Conservation (phyloP, 2,329 filamentous ascomycete genomes). For the Juglanconis sp. region DNA sequence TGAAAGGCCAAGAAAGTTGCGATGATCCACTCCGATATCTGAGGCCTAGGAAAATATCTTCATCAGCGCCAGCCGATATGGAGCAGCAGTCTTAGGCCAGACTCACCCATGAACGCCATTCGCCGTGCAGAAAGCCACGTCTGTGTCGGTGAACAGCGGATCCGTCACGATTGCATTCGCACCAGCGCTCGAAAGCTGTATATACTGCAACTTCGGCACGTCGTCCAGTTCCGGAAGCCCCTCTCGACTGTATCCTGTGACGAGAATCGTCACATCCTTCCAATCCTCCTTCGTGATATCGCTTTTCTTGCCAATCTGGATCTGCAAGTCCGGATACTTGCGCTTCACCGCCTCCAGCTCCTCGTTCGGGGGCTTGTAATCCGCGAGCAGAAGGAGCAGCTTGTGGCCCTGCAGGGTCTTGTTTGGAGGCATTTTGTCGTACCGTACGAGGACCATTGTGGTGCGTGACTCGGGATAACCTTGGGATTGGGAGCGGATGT, state of each 20-base stretch:
- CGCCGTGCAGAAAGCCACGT: constrained; percentile 50
- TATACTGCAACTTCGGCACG: constrained; percentile 47
- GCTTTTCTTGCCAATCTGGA: constrained; percentile 31
- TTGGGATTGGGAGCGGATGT: not conserved
- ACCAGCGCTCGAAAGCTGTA: constrained; percentile 54
- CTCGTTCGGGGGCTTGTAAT: constrained; percentile 27
- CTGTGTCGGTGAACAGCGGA: constrained; percentile 47
- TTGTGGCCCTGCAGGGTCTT: constrained; percentile 45
- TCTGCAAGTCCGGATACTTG: constrained; percentile 42
- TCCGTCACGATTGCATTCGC: constrained; percentile 46
- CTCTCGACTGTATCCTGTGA: constrained; percentile 35
- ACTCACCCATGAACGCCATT: constrained; percentile 57
- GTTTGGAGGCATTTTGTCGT: constrained; percentile 25
- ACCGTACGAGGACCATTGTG: constrained; percentile 10
- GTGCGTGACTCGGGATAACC: not conserved
- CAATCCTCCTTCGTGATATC: constrained; percentile 37
- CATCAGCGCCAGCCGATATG: not conserved
- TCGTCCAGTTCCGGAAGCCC: constrained; percentile 40
- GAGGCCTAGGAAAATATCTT: constrained; percentile 36
- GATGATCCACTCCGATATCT: constrained; percentile 57
- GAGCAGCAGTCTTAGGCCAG: not conserved
- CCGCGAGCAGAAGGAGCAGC: constrained; percentile 37
- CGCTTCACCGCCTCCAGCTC: constrained; percentile 35
- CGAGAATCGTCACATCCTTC: constrained; percentile 44
- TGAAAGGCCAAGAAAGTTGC: constrained; percentile 48